phyloP scores from a whole-genome alignment of 192 early-diverging fungal genomes.

The Globomyces pollinis-pini region DNA sequence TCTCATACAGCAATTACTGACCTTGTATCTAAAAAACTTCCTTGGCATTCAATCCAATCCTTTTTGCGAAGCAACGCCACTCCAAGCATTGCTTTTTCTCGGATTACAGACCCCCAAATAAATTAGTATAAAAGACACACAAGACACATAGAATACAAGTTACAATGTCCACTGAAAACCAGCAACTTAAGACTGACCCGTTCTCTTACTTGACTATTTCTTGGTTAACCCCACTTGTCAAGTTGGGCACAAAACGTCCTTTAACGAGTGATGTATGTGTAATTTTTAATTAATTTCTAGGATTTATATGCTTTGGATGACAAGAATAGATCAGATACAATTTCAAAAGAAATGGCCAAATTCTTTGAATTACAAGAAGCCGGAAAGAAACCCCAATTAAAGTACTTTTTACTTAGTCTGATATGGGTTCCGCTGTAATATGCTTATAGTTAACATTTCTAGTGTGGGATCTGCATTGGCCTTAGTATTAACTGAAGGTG shows the following conservation, averaged over 20 bases:
- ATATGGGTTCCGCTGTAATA: background rate
- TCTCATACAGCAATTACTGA: too few species aligned
- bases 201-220: background rate
- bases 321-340: background rate
- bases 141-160: too few species aligned
- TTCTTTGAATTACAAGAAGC: background rate
- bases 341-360: background rate
- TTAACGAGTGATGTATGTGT: background rate
- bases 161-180: background rate
- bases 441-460: too few species aligned
- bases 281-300: too few species aligned
- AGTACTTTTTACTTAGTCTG: background rate
- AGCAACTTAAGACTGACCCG: background rate
- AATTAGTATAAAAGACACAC: too few species aligned
- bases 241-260: background rate
- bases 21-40: too few species aligned
- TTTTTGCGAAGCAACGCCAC: too few species aligned
- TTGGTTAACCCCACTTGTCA: background rate
- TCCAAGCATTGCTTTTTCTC: too few species aligned
- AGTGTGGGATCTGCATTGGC: background rate
- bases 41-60: too few species aligned
- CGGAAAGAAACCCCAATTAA: background rate
- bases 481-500: background rate
- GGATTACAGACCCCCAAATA: too few species aligned
- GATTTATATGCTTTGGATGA: background rate